A percentile compares a stretch with the other conserved stretches of the same genome.
phyloP scores from a whole-genome alignment of 768 basidiomycete species.

The Mrakia hoshinonis region DNA sequence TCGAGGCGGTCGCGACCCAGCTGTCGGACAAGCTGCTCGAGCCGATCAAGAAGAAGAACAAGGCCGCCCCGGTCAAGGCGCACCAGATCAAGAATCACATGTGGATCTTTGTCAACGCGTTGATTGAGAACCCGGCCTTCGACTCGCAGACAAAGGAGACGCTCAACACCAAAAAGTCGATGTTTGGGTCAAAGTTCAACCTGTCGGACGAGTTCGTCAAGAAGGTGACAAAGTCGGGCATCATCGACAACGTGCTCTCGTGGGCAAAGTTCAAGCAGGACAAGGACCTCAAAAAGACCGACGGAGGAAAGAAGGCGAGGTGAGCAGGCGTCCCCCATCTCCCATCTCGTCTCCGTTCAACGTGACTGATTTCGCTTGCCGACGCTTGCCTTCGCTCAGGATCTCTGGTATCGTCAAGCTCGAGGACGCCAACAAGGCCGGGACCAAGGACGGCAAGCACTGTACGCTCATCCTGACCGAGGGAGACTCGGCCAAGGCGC shows the following conservation, averaged over 20 bases:
- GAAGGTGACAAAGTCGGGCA: conserved; percentile 82
- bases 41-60: conserved; percentile 91
- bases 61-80: conserved; percentile 84
- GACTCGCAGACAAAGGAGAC: conserved; percentile 99
- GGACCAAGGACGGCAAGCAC: conserved; percentile 63
- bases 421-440: conserved; percentile 94
- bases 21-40: conserved; percentile 75
- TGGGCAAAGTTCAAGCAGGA: conserved; percentile 98
- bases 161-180: conserved; percentile 71
- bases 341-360: neutral
- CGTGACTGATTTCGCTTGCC: neutral
- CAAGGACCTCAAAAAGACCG: conserved; percentile 90
- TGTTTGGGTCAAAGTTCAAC: conserved; percentile 80
- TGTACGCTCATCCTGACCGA: conserved; percentile 97
- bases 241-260: conserved; percentile 82
- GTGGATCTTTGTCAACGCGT: conserved; percentile 93
- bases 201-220: conserved; percentile 91
- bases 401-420: conserved; percentile 86
- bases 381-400: conserved; percentile 43
- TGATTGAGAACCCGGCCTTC: conserved; percentile 96
- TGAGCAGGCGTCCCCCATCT: conserved; percentile 38
- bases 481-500: conserved; percentile 96
- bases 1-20: conserved; percentile 73
- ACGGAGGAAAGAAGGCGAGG: conserved; percentile 83
- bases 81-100: conserved; percentile 94